Evolutionary conservation across 192 early-diverging fungal species (phyloP).

Genomic region (Thoreauomyces humboldtii): DNA sequence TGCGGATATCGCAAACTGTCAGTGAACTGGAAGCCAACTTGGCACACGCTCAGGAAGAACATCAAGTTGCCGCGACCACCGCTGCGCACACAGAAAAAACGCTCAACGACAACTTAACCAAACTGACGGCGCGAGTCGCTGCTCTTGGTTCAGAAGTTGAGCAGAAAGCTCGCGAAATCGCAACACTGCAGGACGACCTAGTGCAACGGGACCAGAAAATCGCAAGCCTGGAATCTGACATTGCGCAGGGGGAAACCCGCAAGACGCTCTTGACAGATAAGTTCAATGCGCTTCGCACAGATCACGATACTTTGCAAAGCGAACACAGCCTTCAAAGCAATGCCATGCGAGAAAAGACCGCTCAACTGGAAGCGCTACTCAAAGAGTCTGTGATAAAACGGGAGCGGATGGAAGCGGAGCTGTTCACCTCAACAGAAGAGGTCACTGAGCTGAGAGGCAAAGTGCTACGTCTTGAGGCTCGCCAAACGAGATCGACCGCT

Average conservation of each 20-base stretch:
- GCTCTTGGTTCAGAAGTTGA: too few relatives aligned
- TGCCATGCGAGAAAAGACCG: background rate
- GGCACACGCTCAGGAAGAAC: background rate
- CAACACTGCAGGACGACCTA: too few relatives aligned
- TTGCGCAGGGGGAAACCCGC: too few relatives aligned
- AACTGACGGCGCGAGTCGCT: background rate
- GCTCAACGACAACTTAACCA: background rate
- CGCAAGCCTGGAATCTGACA: too few relatives aligned
- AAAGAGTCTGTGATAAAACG: background rate
- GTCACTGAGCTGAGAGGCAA: background rate
- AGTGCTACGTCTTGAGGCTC: background rate
- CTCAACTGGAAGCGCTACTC: background rate
- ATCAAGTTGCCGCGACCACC: background rate
- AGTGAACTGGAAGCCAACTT: slow-evolving; percentile 17
- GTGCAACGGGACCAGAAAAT: too few relatives aligned
- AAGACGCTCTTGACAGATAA: background rate
- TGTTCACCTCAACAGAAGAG: background rate
- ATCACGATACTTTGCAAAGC: background rate
- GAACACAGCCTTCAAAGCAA: background rate
- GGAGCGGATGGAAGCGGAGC: background rate
- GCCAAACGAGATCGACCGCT: background rate
- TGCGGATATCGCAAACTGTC: background rate
- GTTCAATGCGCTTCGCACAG: slow-evolving; percentile 4
- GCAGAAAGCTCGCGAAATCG: too few relatives aligned
- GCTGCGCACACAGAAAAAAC: background rate